Evolutionary conservation across 208 protist genomes (phyloP).

Genomic region (Jaenimonas drosophilae): DNA sequence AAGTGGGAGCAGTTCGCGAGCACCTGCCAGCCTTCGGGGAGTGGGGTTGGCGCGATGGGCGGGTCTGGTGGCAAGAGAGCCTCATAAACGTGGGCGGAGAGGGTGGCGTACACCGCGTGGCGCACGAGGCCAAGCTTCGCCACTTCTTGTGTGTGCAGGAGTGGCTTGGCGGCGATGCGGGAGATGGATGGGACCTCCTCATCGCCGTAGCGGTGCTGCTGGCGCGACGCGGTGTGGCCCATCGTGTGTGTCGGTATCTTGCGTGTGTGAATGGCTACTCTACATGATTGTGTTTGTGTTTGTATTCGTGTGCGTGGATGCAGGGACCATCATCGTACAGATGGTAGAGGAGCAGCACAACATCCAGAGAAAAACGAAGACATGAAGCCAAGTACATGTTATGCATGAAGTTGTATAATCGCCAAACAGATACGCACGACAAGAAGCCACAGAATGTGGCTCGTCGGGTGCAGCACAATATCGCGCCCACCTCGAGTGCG

Average conservation of each 20-base stretch:
- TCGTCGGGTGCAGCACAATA: too few species aligned
- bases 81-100: constrained; percentile 71
- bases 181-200: too few species aligned
- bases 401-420: too few species aligned
- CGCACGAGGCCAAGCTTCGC: constrained; percentile 42
- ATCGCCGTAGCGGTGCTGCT: constrained; percentile 15
- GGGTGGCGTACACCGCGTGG: constrained; percentile 58
- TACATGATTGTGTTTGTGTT: background rate
- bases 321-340: too few species aligned
- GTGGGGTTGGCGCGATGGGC: background rate
- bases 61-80: constrained; percentile 6
- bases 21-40: constrained; percentile 68
- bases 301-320: background rate
- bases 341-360: too few species aligned
- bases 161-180: too few species aligned
- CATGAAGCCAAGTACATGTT: too few species aligned
- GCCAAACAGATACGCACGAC: too few species aligned
- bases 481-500: too few species aligned
- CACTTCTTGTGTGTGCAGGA: constrained; percentile 39
- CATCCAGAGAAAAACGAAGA: too few species aligned
- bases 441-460: too few species aligned
- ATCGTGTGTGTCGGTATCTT: background rate
- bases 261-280: background rate
- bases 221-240: background rate
- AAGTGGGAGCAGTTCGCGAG: constrained; percentile 45